A percentile compares a stretch with the other conserved stretches of the same genome.
Evolutionary conservation across 139 green algal genomes (phyloP).

Genomic region (Chlorella ohadii): DNA sequence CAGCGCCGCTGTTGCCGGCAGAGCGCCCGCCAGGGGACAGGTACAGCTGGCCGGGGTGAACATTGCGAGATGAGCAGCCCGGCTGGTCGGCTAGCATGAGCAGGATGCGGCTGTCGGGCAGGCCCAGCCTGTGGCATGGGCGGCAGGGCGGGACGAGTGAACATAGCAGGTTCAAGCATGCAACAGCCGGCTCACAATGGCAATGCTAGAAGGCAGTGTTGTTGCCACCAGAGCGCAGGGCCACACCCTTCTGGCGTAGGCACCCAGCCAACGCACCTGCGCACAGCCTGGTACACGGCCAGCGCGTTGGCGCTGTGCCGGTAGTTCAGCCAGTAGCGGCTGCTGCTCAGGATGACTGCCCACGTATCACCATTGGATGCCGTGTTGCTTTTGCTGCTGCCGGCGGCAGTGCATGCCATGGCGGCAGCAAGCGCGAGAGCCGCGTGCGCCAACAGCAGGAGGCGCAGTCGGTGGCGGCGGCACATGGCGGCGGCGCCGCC

Average conservation of each 20-base stretch:
- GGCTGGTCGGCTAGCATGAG: conserved; percentile 93
- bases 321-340: conserved; percentile 90
- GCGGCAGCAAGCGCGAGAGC: background rate
- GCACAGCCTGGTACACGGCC: conserved; percentile 81
- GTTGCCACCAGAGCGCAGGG: too few relatives aligned
- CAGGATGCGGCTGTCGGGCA: conserved; percentile 95
- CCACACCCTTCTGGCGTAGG: too few relatives aligned
- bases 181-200: too few relatives aligned
- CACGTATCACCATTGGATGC: conserved; percentile 70
- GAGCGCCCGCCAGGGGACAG: background rate
- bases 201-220: too few relatives aligned
- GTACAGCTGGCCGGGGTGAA: conserved; percentile 53
- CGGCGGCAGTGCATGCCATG: background rate
- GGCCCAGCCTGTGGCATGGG: conserved; percentile 70
- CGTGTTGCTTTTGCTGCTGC: too few relatives aligned
- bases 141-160: background rate
- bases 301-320: conserved; percentile 84
- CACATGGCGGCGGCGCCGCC: too few relatives aligned
- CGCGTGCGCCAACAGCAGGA: conserved; percentile 10
- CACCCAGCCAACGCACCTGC: conserved; percentile 57
- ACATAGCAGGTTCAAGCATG: too few relatives aligned
- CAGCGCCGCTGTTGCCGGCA: background rate
- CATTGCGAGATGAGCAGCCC: conserved; percentile 91
- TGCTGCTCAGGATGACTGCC: conserved; percentile 84
- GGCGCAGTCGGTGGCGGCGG: background rate